A percentile compares a stretch with the other conserved stretches of the same genome.
phyloP scores from a whole-genome alignment of 495 filamentous ascomycete genomes.

The Viridothelium virens region DNA sequence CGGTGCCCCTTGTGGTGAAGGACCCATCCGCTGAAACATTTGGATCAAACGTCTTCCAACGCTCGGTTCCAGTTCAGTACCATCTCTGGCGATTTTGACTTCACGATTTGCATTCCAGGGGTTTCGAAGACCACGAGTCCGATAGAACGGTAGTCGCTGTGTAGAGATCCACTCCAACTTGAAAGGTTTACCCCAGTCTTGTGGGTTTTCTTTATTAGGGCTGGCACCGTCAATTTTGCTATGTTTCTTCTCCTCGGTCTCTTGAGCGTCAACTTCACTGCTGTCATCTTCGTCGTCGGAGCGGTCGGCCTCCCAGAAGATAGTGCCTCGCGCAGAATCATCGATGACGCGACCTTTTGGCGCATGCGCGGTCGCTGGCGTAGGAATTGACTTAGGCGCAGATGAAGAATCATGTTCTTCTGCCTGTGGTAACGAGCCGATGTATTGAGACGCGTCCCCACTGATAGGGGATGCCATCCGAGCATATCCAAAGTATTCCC shows the following conservation, averaged over 20 bases:
- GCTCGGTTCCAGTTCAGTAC: slow-evolving; percentile 82
- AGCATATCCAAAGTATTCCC: slow-evolving; percentile 94
- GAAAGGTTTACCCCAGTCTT: slow-evolving; percentile 89
- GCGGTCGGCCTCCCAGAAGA: slow-evolving; percentile 89
- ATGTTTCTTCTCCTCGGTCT: slow-evolving; percentile 28
- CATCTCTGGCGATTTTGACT: slow-evolving; percentile 93
- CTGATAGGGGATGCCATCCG: slow-evolving; percentile 82
- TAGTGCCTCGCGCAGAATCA: slow-evolving; percentile 84
- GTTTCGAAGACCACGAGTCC: slow-evolving; percentile 83
- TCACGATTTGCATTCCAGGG: slow-evolving; percentile 94
- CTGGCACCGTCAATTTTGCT: slow-evolving; percentile 30
- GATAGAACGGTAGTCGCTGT: slow-evolving; percentile 78
- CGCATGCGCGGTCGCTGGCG: slow-evolving; percentile 68
- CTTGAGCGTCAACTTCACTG: slow-evolving; percentile 37
- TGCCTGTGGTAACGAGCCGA: slow-evolving; percentile 54
- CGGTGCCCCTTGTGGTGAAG: not conserved
- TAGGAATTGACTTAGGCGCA: slow-evolving; percentile 66
- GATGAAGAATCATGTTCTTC: slow-evolving; percentile 50
- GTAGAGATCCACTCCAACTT: slow-evolving; percentile 88
- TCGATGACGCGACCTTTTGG: slow-evolving; percentile 87
- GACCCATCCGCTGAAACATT: slow-evolving; percentile 57
- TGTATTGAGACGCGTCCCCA: slow-evolving; percentile 60
- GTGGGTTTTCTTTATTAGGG: slow-evolving; percentile 21
- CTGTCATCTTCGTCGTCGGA: slow-evolving; percentile 32
- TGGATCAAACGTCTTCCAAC: slow-evolving; percentile 70